Base-by-base conservation (phyloP, 2,329 filamentous ascomycete genomes). In the Plenodomus biglobosus region DNA sequence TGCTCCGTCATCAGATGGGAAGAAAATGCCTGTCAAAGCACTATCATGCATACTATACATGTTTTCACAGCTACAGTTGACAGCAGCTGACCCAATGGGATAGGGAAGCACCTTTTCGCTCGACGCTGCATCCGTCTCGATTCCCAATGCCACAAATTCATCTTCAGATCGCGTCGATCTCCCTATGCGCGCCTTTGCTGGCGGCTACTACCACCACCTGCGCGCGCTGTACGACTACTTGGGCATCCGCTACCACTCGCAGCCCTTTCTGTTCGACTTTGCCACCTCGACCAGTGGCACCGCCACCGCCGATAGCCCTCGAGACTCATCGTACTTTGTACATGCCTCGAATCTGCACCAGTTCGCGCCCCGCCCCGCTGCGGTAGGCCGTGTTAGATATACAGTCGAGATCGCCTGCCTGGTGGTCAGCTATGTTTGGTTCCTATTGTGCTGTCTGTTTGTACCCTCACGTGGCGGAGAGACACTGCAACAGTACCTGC, bases 191-290 rank as follows among this genome's bases (percentile, higher is more conserved):
- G 75, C 74, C 6, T 78, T 80, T 52, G 75, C 75, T 13, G 75
- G 70, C 8, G 76, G 76, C 17, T 85, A 80, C 64, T 84, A 85
- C 58, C 62, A 67, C 39, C 81, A 83, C 51, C 66, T 85, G 40
- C 76, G 74, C 52, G 71, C 73, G 20, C 80, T 85, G 77, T 85
- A 85, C 62, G 71, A 78, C 20, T 72, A 82, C 53, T 66, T 85
- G 3, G 75, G 71, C 2, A 71, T 85, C 11, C 66, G 68, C 5
- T 80, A 81, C 49, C 73, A 76, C 35, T 69, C 74, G 11, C 74
- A 80, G 44, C 73, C 71, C 15, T 84, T 84, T 55, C 64, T 83
- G 2, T 85, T 80, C 60, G 74, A 74, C 34, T 80, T 84, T 48
- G 73, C 78, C 64, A 42, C 40, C 52, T 27, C 51, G 39, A 19